A percentile compares a stretch with the other conserved stretches of the same genome.
phyloP scores from a whole-genome alignment of 116 monocot species.

The Zostera marina region DNA sequence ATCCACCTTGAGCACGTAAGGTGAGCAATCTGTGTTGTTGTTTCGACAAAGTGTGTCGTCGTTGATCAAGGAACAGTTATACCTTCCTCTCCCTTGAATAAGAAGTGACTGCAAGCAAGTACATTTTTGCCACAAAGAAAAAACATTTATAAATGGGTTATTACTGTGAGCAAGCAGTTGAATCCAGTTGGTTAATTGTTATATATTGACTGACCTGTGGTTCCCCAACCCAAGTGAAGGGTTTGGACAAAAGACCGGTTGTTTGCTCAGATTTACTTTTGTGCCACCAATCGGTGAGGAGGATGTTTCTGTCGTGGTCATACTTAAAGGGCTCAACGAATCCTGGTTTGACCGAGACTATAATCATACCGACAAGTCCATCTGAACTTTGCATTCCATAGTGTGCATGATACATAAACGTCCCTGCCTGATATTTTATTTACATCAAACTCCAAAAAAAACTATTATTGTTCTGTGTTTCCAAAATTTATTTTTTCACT shows the following conservation, averaged over 20 bases:
- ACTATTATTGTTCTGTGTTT: too few species aligned
- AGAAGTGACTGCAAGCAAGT: slow-evolving; percentile 36
- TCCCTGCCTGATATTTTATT: slow-evolving; percentile 67
- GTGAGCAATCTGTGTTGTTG: slow-evolving; percentile 38
- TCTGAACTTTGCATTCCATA: slow-evolving; percentile 78
- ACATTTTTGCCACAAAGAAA: too few species aligned
- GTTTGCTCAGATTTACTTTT: slow-evolving; percentile 47
- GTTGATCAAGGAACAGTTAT: slow-evolving; percentile 36
- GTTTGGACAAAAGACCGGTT: slow-evolving; percentile 29
- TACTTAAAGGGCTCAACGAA: slow-evolving; percentile 49
- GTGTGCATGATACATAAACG: slow-evolving; percentile 74
- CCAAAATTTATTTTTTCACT: too few species aligned
- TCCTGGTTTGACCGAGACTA: slow-evolving; percentile 21
- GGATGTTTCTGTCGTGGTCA: slow-evolving; percentile 39
- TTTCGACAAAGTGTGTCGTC: slow-evolving; percentile 17
- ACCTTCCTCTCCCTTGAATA: slow-evolving; percentile 60
- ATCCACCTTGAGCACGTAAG: slow-evolving; percentile 24
- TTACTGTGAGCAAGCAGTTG: not conserved
- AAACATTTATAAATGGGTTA: not conserved
- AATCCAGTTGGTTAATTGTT: too few species aligned
- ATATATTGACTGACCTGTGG: slow-evolving; percentile 31
- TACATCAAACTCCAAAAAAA: too few species aligned
- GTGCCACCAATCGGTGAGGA: slow-evolving; percentile 93
- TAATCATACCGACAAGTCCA: slow-evolving; percentile 56
- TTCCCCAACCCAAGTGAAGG: slow-evolving; percentile 48